Evolutionary conservation across 2,329 filamentous ascomycete genomes (phyloP).

Genomic region (Aspergillus melleus): DNA sequence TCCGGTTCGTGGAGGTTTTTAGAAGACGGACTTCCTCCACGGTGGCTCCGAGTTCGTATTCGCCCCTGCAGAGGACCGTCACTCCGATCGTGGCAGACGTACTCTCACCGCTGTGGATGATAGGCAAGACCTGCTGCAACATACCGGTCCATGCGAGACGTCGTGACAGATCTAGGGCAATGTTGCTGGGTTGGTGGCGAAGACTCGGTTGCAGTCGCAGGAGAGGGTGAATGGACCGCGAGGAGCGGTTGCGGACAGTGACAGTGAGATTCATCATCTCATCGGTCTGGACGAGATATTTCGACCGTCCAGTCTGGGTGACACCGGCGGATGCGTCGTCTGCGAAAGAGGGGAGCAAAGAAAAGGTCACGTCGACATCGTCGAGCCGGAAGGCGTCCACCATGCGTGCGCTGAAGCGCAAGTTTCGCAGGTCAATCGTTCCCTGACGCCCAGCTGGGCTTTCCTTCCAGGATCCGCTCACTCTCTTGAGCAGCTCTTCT

Average conservation of each 20-base stretch:
- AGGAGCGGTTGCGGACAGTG: slow-evolving; percentile 72
- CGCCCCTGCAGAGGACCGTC: slow-evolving; percentile 73
- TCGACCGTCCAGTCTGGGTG: slow-evolving; percentile 44
- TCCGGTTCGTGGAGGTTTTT: slow-evolving; percentile 20
- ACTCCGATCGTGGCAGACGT: slow-evolving; percentile 67
- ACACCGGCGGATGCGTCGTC: slow-evolving; percentile 10
- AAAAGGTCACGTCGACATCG: slow-evolving; percentile 67
- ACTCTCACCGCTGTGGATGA: slow-evolving; percentile 60
- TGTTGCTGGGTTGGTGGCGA: slow-evolving; percentile 67
- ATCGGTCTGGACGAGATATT: slow-evolving; percentile 55
- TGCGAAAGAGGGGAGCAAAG: slow-evolving; percentile 33
- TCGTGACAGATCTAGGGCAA: slow-evolving; percentile 77
- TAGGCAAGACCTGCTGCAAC: slow-evolving; percentile 70
- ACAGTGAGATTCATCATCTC: slow-evolving; percentile 69
- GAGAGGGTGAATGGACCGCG: slow-evolving; percentile 66
- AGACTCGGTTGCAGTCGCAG: slow-evolving; percentile 76
- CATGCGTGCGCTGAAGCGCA: slow-evolving; percentile 74
- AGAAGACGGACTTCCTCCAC: slow-evolving; percentile 74
- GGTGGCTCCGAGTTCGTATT: slow-evolving; percentile 77
- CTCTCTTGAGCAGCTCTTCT: slow-evolving; percentile 70
- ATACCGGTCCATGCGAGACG: slow-evolving; percentile 84
- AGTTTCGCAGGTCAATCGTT: slow-evolving; percentile 71
- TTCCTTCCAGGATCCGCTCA: slow-evolving; percentile 72
- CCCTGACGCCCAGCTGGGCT: slow-evolving; percentile 61
- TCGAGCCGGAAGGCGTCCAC: slow-evolving; percentile 80